phyloP scores from a whole-genome alignment of 2,329 filamentous ascomycete genomes.

The Beauveria sp. region DNA sequence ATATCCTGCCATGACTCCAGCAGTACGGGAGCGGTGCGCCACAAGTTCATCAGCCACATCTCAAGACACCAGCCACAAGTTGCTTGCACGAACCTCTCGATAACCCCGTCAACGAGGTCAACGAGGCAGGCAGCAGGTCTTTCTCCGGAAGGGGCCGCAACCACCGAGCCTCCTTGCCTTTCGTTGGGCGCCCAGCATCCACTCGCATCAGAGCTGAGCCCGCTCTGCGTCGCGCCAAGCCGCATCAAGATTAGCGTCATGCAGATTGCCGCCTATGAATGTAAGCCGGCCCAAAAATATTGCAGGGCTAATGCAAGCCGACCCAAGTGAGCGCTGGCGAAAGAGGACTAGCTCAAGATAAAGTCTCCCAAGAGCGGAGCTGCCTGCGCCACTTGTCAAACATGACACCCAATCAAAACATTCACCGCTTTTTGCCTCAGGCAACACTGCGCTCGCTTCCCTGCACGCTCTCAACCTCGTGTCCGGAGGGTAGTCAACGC shows the following conservation, averaged over 20 bases:
- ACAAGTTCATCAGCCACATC: background rate
- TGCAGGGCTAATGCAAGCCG: background rate
- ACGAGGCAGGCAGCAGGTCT: background rate
- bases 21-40: background rate
- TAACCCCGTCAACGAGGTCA: background rate
- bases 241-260: background rate
- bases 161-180: background rate
- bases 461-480: background rate
- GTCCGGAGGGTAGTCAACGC: constrained; percentile 11
- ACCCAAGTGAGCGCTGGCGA: background rate
- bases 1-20: background rate
- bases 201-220: constrained; percentile 4
- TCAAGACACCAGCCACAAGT: background rate
- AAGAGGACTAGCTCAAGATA: constrained; percentile 1
- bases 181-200: background rate
- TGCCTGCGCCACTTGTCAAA: background rate
- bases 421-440: constrained; percentile 17
- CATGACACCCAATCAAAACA: constrained; percentile 8
- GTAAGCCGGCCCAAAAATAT: no score
- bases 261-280: background rate
- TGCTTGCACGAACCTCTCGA: background rate
- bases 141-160: background rate
- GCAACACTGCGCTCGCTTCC: constrained; percentile 9
- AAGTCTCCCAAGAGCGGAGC: background rate
- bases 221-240: background rate